Percentiles rank a stretch among this genome's conserved stretches.
phyloP scores from a whole-genome alignment of 2,329 filamentous ascomycete species.

The Pseudovirgaria hyperparasitica region DNA sequence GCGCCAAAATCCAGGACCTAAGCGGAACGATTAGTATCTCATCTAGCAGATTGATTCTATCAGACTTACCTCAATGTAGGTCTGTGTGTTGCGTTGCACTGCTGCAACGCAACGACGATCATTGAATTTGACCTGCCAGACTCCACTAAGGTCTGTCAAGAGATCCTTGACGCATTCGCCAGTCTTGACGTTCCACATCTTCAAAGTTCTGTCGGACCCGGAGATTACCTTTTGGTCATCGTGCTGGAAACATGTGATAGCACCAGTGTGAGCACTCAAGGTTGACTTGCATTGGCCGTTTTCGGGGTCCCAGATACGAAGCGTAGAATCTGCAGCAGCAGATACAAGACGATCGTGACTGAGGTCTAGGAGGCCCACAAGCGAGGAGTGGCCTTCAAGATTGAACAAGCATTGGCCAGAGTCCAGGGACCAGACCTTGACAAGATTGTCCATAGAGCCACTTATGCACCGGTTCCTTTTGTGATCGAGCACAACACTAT shows the following conservation, averaged over 20 bases:
- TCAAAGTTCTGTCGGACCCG: conserved; percentile 86
- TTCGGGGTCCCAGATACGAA: conserved; percentile 95
- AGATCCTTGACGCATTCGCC: conserved; percentile 89
- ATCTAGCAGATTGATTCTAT: neutral
- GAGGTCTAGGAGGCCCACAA: conserved; percentile 84
- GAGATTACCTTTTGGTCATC: conserved; percentile 94
- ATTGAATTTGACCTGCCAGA: conserved; percentile 99
- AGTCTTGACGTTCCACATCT: conserved; percentile 95
- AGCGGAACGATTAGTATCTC: conserved; percentile 18
- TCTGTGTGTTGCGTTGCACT: conserved; percentile 82
- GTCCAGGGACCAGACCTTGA: conserved; percentile 93
- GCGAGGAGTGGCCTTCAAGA: conserved; percentile 80
- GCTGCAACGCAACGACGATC: conserved; percentile 90
- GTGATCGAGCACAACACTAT: conserved; percentile 89
- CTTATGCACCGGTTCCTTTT: conserved; percentile 91
- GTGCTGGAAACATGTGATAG: conserved; percentile 98
- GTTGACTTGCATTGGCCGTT: conserved; percentile 82
- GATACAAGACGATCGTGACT: conserved; percentile 84
- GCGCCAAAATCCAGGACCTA: conserved; percentile 97
- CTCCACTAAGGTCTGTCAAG: conserved; percentile 84
- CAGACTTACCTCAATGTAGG: conserved; percentile 78
- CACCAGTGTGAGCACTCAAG: conserved; percentile 85
- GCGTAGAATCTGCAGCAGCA: conserved; percentile 85
- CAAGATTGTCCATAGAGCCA: conserved; percentile 94
- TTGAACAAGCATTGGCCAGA: conserved; percentile 78